These are phyloP conservation scores for Pythium phragmiticola DNA, from an alignment of 352 stramenopile genomes.

Conservation along the genomic window DNA sequence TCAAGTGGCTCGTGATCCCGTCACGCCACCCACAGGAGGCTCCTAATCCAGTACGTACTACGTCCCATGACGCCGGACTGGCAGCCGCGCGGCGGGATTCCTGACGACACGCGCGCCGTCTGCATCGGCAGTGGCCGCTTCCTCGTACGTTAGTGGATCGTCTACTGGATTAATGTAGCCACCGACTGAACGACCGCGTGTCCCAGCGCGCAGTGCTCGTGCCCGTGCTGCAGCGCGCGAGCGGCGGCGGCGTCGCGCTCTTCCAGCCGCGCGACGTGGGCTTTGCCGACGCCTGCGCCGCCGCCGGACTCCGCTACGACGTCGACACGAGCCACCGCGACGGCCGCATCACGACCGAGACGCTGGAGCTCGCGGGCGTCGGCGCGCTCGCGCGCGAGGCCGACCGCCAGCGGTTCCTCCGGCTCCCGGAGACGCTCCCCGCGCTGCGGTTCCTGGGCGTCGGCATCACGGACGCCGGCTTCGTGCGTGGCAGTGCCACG, in stretches of 20 bases:
- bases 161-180: neutral
- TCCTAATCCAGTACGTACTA: neutral
- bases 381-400: conserved; percentile 16
- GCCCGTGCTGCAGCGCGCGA: conserved; percentile 36
- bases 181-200: neutral
- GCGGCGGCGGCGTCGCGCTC: conserved; percentile 36
- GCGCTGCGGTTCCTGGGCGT: conserved; percentile 44
- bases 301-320: conserved; percentile 42
- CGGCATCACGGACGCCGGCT: conserved; percentile 58
- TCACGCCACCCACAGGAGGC: too few relatives aligned
- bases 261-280: conserved; percentile 51
- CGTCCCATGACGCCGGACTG: neutral
- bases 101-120: conserved; percentile 27
- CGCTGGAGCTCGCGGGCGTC: conserved; percentile 32
- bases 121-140: conserved; percentile 77
- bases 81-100: neutral
- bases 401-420: conserved; percentile 20
- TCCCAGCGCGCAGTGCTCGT: conserved; percentile 58
- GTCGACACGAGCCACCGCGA: conserved; percentile 58
- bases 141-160: conserved; percentile 33
- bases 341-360: conserved; percentile 36
- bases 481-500: conserved; percentile 27
- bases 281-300: conserved; percentile 46
- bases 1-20: too few relatives aligned
- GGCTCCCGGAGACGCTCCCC: conserved; percentile 16